A percentile compares a stretch with the other conserved stretches of the same genome.
phyloP scores from a whole-genome alignment of 805 yeast genomes.

The Brettanomyces naardenensis region DNA sequence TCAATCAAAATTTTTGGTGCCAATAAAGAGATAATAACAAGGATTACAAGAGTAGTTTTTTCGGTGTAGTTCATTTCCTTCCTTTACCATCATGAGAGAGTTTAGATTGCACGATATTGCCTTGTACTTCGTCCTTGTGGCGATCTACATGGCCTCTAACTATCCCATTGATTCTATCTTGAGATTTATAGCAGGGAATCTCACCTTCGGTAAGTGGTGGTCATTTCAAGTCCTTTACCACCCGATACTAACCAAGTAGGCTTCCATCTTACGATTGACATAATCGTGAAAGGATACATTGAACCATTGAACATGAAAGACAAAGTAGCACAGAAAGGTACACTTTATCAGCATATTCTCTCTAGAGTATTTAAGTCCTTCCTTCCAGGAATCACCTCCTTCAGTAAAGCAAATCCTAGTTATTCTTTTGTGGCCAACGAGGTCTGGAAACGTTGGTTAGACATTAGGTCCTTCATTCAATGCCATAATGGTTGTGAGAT shows the following conservation, averaged over 20 bases:
- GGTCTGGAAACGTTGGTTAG: constrained; percentile 26
- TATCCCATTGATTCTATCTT: constrained; percentile 15
- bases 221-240: no score
- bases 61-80: no score
- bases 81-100: constrained; percentile 23
- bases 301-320: constrained; percentile 26
- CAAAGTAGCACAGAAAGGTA: constrained; percentile 22
- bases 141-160: constrained; percentile 19
- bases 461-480: constrained; percentile 24
- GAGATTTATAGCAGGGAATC: constrained; percentile 12
- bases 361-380: constrained; percentile 14
- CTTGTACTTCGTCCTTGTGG: constrained; percentile 16
- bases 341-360: constrained; percentile 21
- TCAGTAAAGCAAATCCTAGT: constrained; percentile 11
- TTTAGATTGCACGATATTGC: constrained; percentile 22
- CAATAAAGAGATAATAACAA: no score
- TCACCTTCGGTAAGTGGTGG: constrained; percentile 17
- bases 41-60: no score
- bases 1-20: no score
- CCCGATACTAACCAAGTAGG: constrained; percentile 1
- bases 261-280: constrained; percentile 11
- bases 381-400: constrained; percentile 10
- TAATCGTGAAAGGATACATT: constrained; percentile 20
- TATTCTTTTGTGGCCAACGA: constrained; percentile 22
- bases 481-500: constrained; percentile 29